These are phyloP conservation scores for Apiotrichum akiyoshidainum DNA, from an alignment of 1,284 basidiomycete species.

Conservation along the genomic window DNA sequence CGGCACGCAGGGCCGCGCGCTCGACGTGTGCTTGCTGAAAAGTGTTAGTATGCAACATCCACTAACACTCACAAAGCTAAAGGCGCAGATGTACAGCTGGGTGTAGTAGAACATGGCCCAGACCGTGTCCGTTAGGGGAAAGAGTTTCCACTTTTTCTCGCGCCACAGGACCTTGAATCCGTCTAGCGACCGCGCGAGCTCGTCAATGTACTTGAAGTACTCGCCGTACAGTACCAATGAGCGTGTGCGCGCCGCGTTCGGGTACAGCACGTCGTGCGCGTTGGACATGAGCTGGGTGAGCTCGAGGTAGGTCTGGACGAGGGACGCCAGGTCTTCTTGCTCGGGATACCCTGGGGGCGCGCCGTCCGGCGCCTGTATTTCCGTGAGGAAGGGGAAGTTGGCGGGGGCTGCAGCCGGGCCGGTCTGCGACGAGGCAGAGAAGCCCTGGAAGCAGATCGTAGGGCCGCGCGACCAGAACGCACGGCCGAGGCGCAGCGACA, in stretches of 20 bases:
- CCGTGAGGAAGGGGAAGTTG: conserved; percentile 48
- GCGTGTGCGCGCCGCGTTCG: conserved; percentile 43
- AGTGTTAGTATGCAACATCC: no score
- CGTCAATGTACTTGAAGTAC: conserved; percentile 50
- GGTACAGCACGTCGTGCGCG: conserved; percentile 50
- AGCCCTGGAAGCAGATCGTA: conserved; percentile 48
- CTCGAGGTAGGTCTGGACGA: conserved; percentile 50
- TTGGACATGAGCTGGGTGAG: conserved; percentile 50
- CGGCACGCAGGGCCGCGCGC: conserved; percentile 43
- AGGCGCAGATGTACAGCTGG: conserved; percentile 48
- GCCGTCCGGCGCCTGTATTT: conserved; percentile 20
- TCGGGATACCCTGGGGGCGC: conserved; percentile 15
- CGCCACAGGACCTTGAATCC: conserved; percentile 47
- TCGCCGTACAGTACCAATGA: conserved; percentile 45
- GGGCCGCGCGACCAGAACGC: conserved; percentile 52
- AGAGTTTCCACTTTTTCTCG: conserved; percentile 43
- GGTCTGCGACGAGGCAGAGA: conserved; percentile 45
- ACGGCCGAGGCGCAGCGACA: conserved; percentile 47
- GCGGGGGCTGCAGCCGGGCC: conserved; percentile 42
- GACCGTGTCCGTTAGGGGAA: conserved; percentile 41
- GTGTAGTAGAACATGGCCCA: conserved; percentile 48
- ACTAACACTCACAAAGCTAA: conserved; percentile 45
- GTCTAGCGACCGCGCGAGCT: conserved; percentile 45
- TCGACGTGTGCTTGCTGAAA: conserved; percentile 50
- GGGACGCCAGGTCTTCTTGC: conserved; percentile 44